phyloP scores from a whole-genome alignment of 2,329 filamentous ascomycete species.

The Talaromyces islandicus region DNA sequence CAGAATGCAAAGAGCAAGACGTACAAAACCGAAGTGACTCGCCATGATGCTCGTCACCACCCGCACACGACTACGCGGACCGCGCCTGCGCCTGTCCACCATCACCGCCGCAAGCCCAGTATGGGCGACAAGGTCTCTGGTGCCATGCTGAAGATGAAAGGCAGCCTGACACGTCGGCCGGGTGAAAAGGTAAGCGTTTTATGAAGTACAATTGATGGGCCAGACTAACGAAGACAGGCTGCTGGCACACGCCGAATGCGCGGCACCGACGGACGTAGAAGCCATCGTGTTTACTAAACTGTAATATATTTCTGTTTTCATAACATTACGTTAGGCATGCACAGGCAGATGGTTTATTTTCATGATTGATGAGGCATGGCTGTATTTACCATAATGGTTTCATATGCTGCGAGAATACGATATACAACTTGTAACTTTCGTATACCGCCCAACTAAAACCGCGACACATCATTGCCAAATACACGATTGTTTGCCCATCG shows the following conservation, averaged over 20 bases:
- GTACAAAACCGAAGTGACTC: constrained; percentile 23
- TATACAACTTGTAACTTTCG: not conserved
- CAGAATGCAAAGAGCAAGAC: constrained; percentile 27
- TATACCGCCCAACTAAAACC: constrained; percentile 23
- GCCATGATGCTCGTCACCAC: constrained; percentile 30
- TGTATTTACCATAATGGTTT: not conserved
- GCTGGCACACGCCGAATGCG: constrained; percentile 69
- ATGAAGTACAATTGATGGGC: not conserved
- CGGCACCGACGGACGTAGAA: constrained; percentile 65
- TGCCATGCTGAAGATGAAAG: constrained; percentile 67
- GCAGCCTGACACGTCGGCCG: constrained; percentile 61
- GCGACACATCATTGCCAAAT: constrained; percentile 40
- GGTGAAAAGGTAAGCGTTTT: constrained; percentile 57
- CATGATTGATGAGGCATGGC: not conserved
- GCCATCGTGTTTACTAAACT: constrained; percentile 12
- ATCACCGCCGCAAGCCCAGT: constrained; percentile 62
- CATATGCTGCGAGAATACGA: not conserved
- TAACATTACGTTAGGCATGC: not conserved
- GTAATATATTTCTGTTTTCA: too few species aligned
- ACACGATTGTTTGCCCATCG: constrained; percentile 38
- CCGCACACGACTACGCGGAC: constrained; percentile 38
- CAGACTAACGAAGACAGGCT: constrained; percentile 43
- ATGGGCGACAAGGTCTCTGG: constrained; percentile 74
- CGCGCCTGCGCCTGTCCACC: constrained; percentile 38
- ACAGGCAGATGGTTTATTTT: not conserved